Percentiles rank a stretch among this genome's conserved stretches.
These are phyloP conservation scores for Pleurotus eryngii DNA, from an alignment of 768 basidiomycete genomes.

Conservation along the genomic window DNA sequence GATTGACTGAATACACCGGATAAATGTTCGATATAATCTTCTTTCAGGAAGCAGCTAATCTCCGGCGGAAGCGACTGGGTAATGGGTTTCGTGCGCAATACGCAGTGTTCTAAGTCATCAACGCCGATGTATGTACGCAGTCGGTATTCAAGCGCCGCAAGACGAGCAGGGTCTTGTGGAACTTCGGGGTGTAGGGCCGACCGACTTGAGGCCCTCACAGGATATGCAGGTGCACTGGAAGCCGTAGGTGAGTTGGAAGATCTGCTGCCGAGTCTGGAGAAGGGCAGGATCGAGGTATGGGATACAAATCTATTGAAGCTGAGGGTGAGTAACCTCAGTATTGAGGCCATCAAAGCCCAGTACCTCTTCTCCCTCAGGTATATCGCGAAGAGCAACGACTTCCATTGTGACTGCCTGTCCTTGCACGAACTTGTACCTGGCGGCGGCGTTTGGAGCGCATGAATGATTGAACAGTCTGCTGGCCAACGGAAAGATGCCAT, in stretches of 20 bases:
- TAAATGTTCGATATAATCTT: conserved; percentile 52
- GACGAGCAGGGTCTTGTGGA: conserved; percentile 29
- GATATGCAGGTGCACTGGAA: conserved; percentile 63
- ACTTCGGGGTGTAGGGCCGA: conserved; percentile 36
- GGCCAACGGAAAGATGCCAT: conserved; percentile 74
- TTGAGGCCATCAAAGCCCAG: conserved; percentile 7
- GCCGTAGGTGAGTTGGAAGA: conserved; percentile 61
- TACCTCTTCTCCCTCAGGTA: conserved; percentile 65
- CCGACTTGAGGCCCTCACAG: conserved; percentile 41
- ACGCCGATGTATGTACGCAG: conserved; percentile 34
- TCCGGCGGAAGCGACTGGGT: conserved; percentile 33
- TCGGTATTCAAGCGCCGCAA: conserved; percentile 23
- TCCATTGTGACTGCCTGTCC: conserved; percentile 50
- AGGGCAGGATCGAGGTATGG: conserved; percentile 81
- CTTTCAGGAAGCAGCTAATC: conserved; percentile 46
- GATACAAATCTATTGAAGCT: conserved; percentile 53
- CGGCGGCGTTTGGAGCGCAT: conserved; percentile 69
- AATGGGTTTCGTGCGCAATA: neutral
- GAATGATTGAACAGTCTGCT: conserved; percentile 85
- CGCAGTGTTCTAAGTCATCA: conserved; percentile 23
- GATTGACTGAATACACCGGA: conserved; percentile 63
- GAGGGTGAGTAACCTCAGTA: conserved; percentile 1
- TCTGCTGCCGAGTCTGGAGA: conserved; percentile 53
- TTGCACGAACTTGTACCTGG: conserved; percentile 49
- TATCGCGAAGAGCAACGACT: conserved; percentile 58